Evolutionary conservation across 352 stramenopile genomes (phyloP).

Genomic region (Phytophthora tubulina): DNA sequence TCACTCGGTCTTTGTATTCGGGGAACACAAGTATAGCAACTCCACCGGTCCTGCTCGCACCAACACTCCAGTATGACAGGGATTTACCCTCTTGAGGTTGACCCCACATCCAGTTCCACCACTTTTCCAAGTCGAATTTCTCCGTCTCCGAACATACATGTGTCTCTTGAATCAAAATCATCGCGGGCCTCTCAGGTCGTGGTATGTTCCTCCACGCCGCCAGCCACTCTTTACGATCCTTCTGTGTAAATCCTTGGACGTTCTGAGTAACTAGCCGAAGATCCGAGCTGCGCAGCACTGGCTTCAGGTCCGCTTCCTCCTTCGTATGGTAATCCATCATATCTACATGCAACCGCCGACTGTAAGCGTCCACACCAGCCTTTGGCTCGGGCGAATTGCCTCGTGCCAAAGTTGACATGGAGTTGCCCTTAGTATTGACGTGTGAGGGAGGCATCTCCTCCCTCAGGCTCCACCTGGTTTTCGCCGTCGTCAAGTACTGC

Average conservation of each 20-base stretch:
- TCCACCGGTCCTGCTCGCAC: background rate
- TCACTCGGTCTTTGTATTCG: background rate
- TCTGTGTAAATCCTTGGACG: background rate
- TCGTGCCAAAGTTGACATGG: background rate
- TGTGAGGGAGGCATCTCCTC: background rate
- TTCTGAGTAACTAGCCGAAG: background rate
- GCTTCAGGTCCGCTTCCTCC: background rate
- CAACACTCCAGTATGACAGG: background rate
- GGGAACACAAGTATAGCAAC: background rate
- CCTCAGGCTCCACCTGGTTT: too few species aligned
- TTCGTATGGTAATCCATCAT: background rate
- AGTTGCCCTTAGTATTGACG: background rate
- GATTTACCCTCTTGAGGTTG: background rate
- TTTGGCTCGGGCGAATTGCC: background rate
- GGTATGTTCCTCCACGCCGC: background rate
- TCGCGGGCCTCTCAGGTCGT: background rate
- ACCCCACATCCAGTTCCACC: background rate
- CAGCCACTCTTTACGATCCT: background rate
- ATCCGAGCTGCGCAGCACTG: background rate
- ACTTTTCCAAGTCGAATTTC: background rate
- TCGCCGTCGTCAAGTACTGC: background rate
- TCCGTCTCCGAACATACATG: background rate
- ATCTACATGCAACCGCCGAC: background rate
- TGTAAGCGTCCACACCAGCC: background rate
- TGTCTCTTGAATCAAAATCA: background rate